Evolutionary conservation across 345 rosid genomes (phyloP), one percentile per base, ranked within the genome.

Genomic region (Combretum micranthum): DNA sequence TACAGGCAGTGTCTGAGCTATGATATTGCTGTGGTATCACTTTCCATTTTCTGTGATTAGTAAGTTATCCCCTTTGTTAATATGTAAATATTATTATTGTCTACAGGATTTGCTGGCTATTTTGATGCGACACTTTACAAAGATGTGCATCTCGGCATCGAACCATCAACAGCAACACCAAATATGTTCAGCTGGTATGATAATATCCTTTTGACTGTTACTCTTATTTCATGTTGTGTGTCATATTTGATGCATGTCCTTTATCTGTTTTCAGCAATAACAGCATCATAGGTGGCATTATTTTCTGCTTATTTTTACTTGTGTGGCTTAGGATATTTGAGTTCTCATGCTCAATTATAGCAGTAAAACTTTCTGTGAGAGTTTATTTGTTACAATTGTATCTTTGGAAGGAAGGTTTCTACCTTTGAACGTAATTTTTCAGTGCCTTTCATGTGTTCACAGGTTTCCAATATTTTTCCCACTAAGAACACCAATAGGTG

Each of bases 391-490:
- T 32, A 32, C 39, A 32, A 32, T 3, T 32, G 39, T 32, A 32
- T 32, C 39, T 32, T 32, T 32, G 4, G 9, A 32, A 32, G 39
- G 5, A 25, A 25, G 26, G 26, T 25, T 25, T 25, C 26, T 5
- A 25, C 3, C 5, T 25, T 25, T 25, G 5, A 25, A 25, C 5
- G 26, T 25, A 5, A 25, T 25, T 25, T 25, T 25, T 18, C 42
- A 50, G 4, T 48, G 18, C 55, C 20, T 46, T 53, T 21, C 16
- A 20, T 62, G 57, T 37, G 45, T 39, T 46, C 51, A 59, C 69
- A 93, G 99, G 99, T 90, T 93, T 73, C 80, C 95, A 10, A 93
- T 93, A 61, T 93, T 90, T 75, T 93, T 93, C 71, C 99, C 97
- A 1, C 72, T 93, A n/a, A 83, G 97, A 69, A 76, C 74, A 56